These are phyloP conservation scores for Metarhizium brunneum DNA, from an alignment of 2,329 filamentous ascomycete species.

Conservation along the genomic window DNA sequence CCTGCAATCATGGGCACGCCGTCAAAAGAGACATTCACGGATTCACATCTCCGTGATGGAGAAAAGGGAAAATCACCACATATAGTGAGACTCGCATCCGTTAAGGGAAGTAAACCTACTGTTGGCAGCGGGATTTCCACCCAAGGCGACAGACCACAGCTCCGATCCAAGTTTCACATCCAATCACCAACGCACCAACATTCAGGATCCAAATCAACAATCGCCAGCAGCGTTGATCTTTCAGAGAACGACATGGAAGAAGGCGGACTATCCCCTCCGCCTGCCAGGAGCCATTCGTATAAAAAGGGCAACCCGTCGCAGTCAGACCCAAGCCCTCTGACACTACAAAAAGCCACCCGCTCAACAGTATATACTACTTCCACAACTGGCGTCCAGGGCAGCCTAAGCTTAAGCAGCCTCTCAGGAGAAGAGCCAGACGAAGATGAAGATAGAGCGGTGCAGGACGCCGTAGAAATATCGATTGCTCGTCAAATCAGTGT, in stretches of 20 bases:
- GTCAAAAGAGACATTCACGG: constrained; percentile 23
- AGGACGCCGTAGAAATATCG: constrained; percentile 53
- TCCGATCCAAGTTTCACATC: constrained; percentile 8
- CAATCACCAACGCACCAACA: constrained; percentile 1
- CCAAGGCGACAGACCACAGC: neutral
- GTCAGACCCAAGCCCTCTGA: neutral
- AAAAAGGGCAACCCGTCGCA: neutral
- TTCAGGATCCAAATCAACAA: constrained; percentile 1
- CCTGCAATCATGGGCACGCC: constrained; percentile 40
- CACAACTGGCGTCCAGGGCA: neutral
- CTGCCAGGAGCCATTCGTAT: neutral
- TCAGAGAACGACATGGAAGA: neutral
- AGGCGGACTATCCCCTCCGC: neutral
- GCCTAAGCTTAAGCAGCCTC: neutral
- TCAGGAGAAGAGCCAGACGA: constrained; percentile 7
- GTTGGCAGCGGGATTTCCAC: neutral
- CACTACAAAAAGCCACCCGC: neutral
- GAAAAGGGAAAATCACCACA: neutral
- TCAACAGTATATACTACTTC: neutral
- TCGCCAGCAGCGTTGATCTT: neutral
- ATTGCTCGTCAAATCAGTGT: constrained; percentile 61
- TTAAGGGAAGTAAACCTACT: neutral
- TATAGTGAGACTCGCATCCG: constrained; percentile 5
- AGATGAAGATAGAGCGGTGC: constrained; percentile 24
- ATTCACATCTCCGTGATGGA: neutral